Base-by-base conservation (phyloP, 495 filamentous ascomycete species). In the Xylaria longipes region DNA sequence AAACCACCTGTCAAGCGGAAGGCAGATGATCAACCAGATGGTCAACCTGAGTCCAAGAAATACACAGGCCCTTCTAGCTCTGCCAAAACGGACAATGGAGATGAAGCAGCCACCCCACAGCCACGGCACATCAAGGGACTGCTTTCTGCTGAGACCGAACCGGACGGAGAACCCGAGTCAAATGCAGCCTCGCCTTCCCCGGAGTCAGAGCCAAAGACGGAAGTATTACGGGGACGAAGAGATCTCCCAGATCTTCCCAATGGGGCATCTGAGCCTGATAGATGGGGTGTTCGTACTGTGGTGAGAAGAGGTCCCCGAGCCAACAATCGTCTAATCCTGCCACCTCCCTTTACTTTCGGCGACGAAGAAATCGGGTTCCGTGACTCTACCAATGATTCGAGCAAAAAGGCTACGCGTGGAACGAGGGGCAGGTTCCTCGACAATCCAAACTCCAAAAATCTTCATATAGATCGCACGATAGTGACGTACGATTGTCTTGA, bases 321-420 rank as follows among this genome's bases (percentile, higher is more conserved):
- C 12, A 80, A 81, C 65, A 86, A 85, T 71, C 82, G 84, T 7
- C 80, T 86, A 62, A 81, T 85, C 72, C 73, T 82, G 14, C 82
- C 82, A 33, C 78, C 72, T 33, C 14, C 74, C 0, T 83, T 83
- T 61, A 74, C 80, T 33, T 86, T 75, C 37, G 78, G 80, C 29
- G 77, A 82, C 17, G 54, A 80, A 5, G 82, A 86, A 68, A 86
- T 86, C 48, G 84, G 84, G n/a, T 84, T 86, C 69, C 84, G 84
- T 6, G 84, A 85, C 56, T 85, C 84, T 15, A 79, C 82, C 67
- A 86, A 86, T 69, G 80, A 79, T 65, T 77, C 78, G 58, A 75
- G 77, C 39, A 82, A 82, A 72, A 78, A 79, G 41, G 80, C 80
- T 50, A 84, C 77, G 56, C 79, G 77, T 69, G 76, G 77, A 3